Evolutionary conservation across 2,329 filamentous ascomycete species (phyloP).

Genomic region (Juglanconis oblonga): DNA sequence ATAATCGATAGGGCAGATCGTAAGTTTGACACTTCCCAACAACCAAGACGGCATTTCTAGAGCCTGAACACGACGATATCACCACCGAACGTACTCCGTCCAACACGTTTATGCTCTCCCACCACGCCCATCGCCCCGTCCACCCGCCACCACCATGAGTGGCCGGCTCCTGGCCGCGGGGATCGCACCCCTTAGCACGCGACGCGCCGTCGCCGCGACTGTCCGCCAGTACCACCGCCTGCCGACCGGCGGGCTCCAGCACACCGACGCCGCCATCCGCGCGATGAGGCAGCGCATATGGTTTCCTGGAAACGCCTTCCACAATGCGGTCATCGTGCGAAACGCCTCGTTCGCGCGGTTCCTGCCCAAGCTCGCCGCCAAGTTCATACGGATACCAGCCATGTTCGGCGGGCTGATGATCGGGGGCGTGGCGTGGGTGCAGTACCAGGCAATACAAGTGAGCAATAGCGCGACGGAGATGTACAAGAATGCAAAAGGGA

Average conservation of each 20-base stretch:
- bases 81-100: background rate
- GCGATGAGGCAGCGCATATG: conserved; percentile 64
- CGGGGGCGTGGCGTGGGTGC: conserved; percentile 84
- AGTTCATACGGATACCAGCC: conserved; percentile 82
- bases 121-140: conserved; percentile 7
- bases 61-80: background rate
- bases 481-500: conserved; percentile 70
- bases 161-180: conserved; percentile 74
- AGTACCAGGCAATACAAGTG: conserved; percentile 89
- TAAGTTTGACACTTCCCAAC: background rate
- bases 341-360: conserved; percentile 64
- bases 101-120: conserved; percentile 16
- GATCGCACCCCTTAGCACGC: conserved; percentile 60
- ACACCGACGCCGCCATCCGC: conserved; percentile 61
- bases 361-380: conserved; percentile 85
- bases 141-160: conserved; percentile 52
- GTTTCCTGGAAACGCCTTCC: conserved; percentile 79
- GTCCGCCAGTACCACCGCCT: conserved; percentile 56
- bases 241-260: conserved; percentile 66
- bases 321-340: conserved; percentile 68
- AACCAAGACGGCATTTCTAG: background rate
- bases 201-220: conserved; percentile 51
- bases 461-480: conserved; percentile 76
- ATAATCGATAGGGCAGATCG: conserved; percentile 11
- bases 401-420: conserved; percentile 88